Conservation (phyloP, 2,329 filamentous ascomycete genomes). For the Ophiostoma triangulosporum region DNA sequence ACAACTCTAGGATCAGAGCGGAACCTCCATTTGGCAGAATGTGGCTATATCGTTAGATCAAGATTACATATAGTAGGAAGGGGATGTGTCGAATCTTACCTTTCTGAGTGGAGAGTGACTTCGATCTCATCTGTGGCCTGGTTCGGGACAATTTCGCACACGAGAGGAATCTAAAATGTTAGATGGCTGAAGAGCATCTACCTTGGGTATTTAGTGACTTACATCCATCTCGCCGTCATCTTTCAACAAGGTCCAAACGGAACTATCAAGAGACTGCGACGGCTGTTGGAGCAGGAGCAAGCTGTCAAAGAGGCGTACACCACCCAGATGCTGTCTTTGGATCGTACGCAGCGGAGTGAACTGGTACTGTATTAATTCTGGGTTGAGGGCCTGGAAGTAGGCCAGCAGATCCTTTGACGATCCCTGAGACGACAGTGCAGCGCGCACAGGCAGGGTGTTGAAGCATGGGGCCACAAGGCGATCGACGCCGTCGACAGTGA, state of each 20-base stretch:
- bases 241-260: slow-evolving; percentile 41
- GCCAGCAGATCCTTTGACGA: slow-evolving; percentile 38
- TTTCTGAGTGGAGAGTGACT: slow-evolving; percentile 50
- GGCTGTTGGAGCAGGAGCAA: slow-evolving; percentile 66
- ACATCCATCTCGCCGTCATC: slow-evolving; percentile 57
- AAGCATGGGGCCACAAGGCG: slow-evolving; percentile 78
- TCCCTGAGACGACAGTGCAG: slow-evolving; percentile 32
- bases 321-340: slow-evolving; percentile 35
- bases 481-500: slow-evolving; percentile 52
- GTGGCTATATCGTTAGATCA: background rate
- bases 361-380: slow-evolving; percentile 51
- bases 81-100: slow-evolving; percentile 17
- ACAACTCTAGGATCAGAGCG: background rate
- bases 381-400: slow-evolving; percentile 26
- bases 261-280: slow-evolving; percentile 38
- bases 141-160: slow-evolving; percentile 59
- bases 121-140: slow-evolving; percentile 35
- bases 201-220: slow-evolving; percentile 15
- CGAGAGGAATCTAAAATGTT: slow-evolving; percentile 44
- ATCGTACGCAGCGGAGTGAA: slow-evolving; percentile 62
- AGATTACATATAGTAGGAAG: background rate
- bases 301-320: slow-evolving; percentile 59
- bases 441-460: slow-evolving; percentile 68
- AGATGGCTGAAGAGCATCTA: background rate
- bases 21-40: background rate